Evolutionary conservation across 2,329 filamentous ascomycete species (phyloP), one percentile per base, ranked within the genome.

Genomic region (Sporothrix pallida): DNA sequence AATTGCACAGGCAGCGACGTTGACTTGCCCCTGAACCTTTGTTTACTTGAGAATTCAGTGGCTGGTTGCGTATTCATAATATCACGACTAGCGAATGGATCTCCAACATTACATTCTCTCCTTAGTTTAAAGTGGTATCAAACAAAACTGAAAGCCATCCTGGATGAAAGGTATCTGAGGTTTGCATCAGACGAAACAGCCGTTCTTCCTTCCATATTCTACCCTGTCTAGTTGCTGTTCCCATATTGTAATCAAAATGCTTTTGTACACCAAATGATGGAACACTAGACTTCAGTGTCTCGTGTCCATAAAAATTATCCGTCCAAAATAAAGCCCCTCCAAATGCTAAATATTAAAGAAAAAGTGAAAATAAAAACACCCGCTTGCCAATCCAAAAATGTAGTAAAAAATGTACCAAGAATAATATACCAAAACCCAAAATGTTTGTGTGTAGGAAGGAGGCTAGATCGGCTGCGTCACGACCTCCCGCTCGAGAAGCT

Each of bases 401-500:
- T 15, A 68, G 20, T n/a, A 26, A 48, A 26, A 60, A 31, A 12
- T 48, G 9, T 37, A 15, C 15, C 31, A 23, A 23, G 9, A 31
- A 67, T 1, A 48, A 31, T 44, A 7, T n/a, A 20, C 58, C 70
- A 37, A 37, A 69, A 69, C 69, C 44, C 15, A 42, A 15, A 42
- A 42, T 42, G 31, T 9, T 54, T 52, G 15, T 17, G 9, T 52
- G 50, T 12, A 56, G 20, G 15, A 13, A 56, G 20, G 15, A 3
- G 5, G 20, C 78, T 56, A 86, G 67, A 87, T 87, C 70, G 82
- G 88, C 75, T 88, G 86, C 10, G 93, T 86, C 74, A 92, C 83
- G 79, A 92, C 83, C 79, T 92, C 88, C 71, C 91, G 83, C 62
- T 88, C 90, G 3, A 92, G 81, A n/a, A 92, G 81, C 78, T 92